Percentiles rank a stretch among this genome's conserved stretches.
Evolutionary conservation across 352 stramenopile genomes (phyloP).

Genomic region (Phytophthora multivora): DNA sequence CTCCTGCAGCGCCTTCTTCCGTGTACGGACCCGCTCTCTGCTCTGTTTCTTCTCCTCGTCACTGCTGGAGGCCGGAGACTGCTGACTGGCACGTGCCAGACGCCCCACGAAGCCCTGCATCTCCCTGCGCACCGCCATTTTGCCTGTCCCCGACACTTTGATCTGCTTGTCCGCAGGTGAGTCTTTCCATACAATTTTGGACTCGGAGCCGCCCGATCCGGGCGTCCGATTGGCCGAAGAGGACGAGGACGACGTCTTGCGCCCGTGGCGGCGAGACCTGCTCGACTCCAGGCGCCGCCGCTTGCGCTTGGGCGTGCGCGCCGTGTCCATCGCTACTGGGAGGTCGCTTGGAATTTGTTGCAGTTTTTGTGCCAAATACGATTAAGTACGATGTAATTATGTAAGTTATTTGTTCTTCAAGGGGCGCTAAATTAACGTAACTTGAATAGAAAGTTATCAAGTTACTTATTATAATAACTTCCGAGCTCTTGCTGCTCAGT

Average conservation of each 20-base stretch:
- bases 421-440: no score
- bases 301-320: conserved; percentile 50
- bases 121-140: conserved; percentile 66
- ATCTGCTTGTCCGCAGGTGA: conserved; percentile 84
- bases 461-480: no score
- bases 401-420: no score
- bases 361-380: neutral
- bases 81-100: conserved; percentile 56
- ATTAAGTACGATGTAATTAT: neutral
- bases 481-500: no score
- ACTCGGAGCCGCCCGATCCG: conserved; percentile 26
- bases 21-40: conserved; percentile 8
- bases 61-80: conserved; percentile 34
- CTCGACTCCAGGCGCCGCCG: conserved; percentile 43
- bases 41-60: conserved; percentile 15
- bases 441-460: no score
- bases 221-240: conserved; percentile 15
- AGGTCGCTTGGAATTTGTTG: neutral
- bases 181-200: conserved; percentile 81
- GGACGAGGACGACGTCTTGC: neutral
- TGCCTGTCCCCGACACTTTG: conserved; percentile 68
- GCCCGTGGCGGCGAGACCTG: conserved; percentile 26
- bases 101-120: conserved; percentile 75
- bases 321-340: conserved; percentile 18
- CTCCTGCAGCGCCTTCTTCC: conserved; percentile 3